Base-by-base conservation (phyloP, 208 protist genomes). In the Wallacemonas sp. region DNA sequence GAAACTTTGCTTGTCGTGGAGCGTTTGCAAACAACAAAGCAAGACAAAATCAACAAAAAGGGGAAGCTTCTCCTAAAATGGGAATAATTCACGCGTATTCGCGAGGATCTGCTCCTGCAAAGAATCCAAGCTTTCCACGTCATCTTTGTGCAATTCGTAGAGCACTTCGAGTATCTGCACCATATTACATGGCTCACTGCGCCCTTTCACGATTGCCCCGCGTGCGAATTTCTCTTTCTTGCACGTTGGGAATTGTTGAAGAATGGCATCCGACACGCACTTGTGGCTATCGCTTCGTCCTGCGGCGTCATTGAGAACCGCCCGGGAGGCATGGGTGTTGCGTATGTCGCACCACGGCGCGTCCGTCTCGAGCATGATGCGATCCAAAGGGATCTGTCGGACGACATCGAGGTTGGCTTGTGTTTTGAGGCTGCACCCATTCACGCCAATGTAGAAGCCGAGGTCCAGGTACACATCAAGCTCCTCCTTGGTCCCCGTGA, bases 361-460 rank as follows among this genome's bases (percentile, higher is more conserved):
- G 66, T 99, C 96, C 0, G 97, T 99, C 73, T 99, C 97, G 19
- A 98, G 85, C 68, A 98, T 74, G 17, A 99, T 15, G 17, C 82
- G 62, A 42, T 97, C 76, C 2, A 96, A 47, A 26, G 96, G 96
- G 33, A 98, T 83, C 14, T 73, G 17, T 34, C 65, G 55, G 8
- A 96, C 84, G 19, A 96, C 91, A 12, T 77, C 68, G 26, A 98
- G 44, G 66, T 97, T 97, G 30, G 97, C 94, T 28, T 72, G 66
- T 26, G 94, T 96, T 74, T 98, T 97, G 8, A 98, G 74, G n/a
- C 88, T 97, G 59, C 95, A 98, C 0, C 96, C 95, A 67, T 98
- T 98, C 19, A 98, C 73, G 21, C 96, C 96, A 79, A 99, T 98
- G 69, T 86, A 98, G 15, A 98, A 68, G 14, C 76, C 86, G 14